A percentile compares a stretch with the other conserved stretches of the same genome.
Evolutionary conservation across 768 basidiomycete species (phyloP).

Genomic region (Pulveroboletus ravenelii): DNA sequence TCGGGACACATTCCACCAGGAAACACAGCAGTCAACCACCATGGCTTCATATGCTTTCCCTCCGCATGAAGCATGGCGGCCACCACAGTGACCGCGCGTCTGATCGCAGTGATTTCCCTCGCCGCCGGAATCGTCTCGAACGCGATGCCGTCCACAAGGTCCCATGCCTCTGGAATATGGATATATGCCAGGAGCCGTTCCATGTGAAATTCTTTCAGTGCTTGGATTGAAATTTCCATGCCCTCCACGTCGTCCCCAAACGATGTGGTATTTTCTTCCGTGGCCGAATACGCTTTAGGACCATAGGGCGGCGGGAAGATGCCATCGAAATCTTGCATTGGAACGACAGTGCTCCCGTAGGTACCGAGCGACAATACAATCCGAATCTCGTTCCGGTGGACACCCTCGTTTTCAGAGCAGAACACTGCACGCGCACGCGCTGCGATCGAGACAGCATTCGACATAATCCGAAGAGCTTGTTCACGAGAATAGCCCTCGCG

Average conservation of each 20-base stretch:
- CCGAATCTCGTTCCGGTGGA: constrained; percentile 28
- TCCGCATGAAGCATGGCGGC: constrained; percentile 16
- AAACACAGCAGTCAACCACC: constrained; percentile 73
- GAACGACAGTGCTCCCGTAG: constrained; percentile 61
- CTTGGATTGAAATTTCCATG: constrained; percentile 38
- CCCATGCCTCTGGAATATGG: constrained; percentile 47
- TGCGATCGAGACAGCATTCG: constrained; percentile 49
- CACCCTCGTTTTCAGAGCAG: constrained; percentile 19
- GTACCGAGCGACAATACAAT: constrained; percentile 73
- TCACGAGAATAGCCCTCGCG: constrained; percentile 43
- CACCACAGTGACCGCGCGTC: constrained; percentile 50
- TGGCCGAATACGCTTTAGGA: constrained; percentile 41
- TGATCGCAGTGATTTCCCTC: constrained; percentile 61
- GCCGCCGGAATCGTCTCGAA: constrained; percentile 77
- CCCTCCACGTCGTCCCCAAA: constrained; percentile 37
- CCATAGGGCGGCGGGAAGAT: constrained; percentile 75
- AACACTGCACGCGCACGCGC: constrained; percentile 40
- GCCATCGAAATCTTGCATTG: constrained; percentile 71
- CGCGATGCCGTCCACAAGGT: constrained; percentile 54
- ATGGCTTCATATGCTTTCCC: constrained; percentile 44
- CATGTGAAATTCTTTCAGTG: constrained; percentile 59
- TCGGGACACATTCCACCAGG: constrained; percentile 48
- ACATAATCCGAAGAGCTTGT: constrained; percentile 47
- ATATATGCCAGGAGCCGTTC: constrained; percentile 55
- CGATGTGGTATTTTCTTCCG: constrained; percentile 37